Conservation (phyloP, 164 flowering plant species). For the Liquidambar formosana region DNA sequence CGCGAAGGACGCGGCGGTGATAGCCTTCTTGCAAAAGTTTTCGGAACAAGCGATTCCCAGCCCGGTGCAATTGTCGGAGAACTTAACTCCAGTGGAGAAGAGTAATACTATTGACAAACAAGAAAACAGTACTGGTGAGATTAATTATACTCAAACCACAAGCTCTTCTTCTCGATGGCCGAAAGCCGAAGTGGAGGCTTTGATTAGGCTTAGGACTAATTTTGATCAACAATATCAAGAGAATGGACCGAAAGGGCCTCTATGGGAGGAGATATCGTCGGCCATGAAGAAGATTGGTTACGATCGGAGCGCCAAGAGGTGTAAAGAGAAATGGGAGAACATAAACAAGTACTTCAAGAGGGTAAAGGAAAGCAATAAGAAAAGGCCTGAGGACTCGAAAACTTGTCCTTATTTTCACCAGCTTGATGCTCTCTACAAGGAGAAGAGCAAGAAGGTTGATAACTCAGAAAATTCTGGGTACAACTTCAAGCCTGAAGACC, state of each 20-base stretch:
- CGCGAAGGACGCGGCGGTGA: constrained; percentile 68
- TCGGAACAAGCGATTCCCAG: constrained; percentile 19
- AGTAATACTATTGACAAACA: constrained; percentile 7
- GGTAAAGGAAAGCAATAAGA: constrained; percentile 59
- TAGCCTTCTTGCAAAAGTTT: constrained; percentile 52
- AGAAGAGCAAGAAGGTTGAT: constrained; percentile 24
- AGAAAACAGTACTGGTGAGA: neutral
- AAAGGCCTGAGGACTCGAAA: constrained; percentile 55
- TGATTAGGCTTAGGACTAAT: constrained; percentile 45
- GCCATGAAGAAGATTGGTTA: constrained; percentile 57
- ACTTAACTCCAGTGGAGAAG: constrained; percentile 14
- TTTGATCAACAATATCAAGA: constrained; percentile 46
- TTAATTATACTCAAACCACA: neutral
- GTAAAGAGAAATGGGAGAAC: constrained; percentile 82
- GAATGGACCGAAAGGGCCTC: constrained; percentile 54
- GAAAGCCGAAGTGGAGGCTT: constrained; percentile 60
- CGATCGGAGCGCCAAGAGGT: constrained; percentile 55
- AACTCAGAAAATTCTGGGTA: constrained; percentile 15
- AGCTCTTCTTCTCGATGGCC: constrained; percentile 59
- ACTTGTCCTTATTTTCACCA: constrained; percentile 70
- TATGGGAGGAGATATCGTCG: constrained; percentile 67
- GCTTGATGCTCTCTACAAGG: constrained; percentile 55
- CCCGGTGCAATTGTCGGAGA: constrained; percentile 23
- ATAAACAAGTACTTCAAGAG: constrained; percentile 74
- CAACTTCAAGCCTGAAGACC: constrained; percentile 39